Evolutionary conservation across 768 basidiomycete genomes (phyloP).

Genomic region (Clitopilus passeckerianus): DNA sequence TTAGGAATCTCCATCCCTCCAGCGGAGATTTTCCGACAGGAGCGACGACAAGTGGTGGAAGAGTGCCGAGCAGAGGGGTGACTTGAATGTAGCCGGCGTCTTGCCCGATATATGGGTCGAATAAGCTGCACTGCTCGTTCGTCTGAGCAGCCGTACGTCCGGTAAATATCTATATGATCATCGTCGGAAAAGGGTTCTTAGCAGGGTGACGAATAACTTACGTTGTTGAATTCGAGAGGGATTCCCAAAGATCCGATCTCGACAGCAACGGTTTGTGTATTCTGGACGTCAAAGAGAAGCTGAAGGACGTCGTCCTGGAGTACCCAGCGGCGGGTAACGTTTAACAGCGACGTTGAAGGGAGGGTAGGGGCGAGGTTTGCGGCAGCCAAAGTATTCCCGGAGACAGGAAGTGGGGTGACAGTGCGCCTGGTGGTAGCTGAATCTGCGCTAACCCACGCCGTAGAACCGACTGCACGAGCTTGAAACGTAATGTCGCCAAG

Average conservation of each 20-base stretch:
- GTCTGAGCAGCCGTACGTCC: slow-evolving; percentile 45
- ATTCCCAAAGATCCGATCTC: slow-evolving; percentile 51
- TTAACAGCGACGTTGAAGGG: slow-evolving; percentile 36
- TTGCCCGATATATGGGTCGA: slow-evolving; percentile 54
- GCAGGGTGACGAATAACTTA: slow-evolving; percentile 17
- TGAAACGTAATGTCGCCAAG: slow-evolving; percentile 53
- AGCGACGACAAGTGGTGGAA: slow-evolving; percentile 44
- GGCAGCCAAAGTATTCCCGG: slow-evolving; percentile 40
- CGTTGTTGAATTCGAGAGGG: slow-evolving; percentile 54
- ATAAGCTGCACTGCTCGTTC: slow-evolving; percentile 47
- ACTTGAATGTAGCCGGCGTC: slow-evolving; percentile 51
- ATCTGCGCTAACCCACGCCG: slow-evolving; percentile 43
- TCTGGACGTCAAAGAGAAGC: slow-evolving; percentile 46
- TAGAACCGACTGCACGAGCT: slow-evolving; percentile 38
- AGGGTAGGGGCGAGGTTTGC: slow-evolving; percentile 46
- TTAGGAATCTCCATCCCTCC: slow-evolving; percentile 58
- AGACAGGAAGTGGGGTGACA: slow-evolving; percentile 32
- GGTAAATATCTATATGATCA: slow-evolving; percentile 42
- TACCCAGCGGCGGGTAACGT: slow-evolving; percentile 50
- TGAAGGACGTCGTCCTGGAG: slow-evolving; percentile 33
- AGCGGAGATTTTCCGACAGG: slow-evolving; percentile 42
- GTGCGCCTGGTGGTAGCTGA: slow-evolving; percentile 34
- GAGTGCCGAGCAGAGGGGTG: slow-evolving; percentile 49
- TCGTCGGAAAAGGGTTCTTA: no score
- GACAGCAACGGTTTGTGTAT: slow-evolving; percentile 38